These are phyloP conservation scores for Ceratobasidium sp. DNA, from an alignment of 1,284 basidiomycete genomes.

Conservation along the genomic window DNA sequence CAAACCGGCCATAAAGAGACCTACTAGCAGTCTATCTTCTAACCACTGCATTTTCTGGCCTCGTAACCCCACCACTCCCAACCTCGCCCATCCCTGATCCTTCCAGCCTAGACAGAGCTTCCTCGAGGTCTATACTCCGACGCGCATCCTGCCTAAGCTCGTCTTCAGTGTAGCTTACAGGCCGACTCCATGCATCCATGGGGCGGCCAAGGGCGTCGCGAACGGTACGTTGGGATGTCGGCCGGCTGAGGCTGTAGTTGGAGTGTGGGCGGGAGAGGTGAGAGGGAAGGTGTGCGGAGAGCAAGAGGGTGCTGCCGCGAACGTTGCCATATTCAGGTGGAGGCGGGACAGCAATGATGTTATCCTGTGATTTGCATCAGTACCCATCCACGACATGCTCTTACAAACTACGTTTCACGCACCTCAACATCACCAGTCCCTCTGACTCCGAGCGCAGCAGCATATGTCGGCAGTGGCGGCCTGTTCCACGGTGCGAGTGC, in stretches of 20 bases:
- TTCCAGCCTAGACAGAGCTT: slow-evolving; percentile 68
- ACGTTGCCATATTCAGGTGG: slow-evolving; percentile 80
- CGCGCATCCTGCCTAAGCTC: slow-evolving; percentile 68
- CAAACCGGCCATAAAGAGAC: not conserved
- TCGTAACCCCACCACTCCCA: not conserved
- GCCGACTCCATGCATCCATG: slow-evolving; percentile 60
- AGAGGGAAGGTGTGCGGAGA: slow-evolving; percentile 58
- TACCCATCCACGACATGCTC: not conserved
- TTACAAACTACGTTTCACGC: slow-evolving; percentile 60
- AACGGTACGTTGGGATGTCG: slow-evolving; percentile 51
- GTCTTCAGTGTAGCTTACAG: slow-evolving; percentile 64
- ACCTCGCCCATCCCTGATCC: slow-evolving; percentile 37
- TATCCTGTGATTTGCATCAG: slow-evolving; percentile 29
- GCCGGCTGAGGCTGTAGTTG: slow-evolving; percentile 54
- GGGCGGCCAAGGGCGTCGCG: slow-evolving; percentile 65
- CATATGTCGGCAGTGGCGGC: slow-evolving; percentile 76
- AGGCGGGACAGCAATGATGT: slow-evolving; percentile 67
- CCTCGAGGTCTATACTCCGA: slow-evolving; percentile 67
- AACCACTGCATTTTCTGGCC: slow-evolving; percentile 16
- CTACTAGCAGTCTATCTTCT: not conserved
- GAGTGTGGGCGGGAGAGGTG: slow-evolving; percentile 4
- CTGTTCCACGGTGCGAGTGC: slow-evolving; percentile 76
- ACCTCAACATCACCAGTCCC: slow-evolving; percentile 81
- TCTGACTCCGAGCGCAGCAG: slow-evolving; percentile 74
- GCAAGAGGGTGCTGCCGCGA: slow-evolving; percentile 73